Conservation (phyloP, 139 green algal genomes). For the Chlamydomonas applanata region DNA sequence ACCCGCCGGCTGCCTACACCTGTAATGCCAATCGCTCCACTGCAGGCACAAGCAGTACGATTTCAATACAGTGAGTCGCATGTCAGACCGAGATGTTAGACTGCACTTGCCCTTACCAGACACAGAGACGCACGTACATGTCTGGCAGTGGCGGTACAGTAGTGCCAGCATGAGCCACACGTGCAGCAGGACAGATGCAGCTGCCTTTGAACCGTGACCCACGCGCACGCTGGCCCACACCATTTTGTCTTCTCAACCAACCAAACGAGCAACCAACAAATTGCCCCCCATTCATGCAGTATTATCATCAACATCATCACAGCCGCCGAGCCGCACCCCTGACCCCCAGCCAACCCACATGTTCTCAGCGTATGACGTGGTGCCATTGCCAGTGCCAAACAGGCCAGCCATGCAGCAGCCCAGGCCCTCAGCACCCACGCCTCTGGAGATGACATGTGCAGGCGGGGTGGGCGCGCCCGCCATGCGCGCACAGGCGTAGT, state of each 20-base stretch:
- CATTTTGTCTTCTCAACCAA: too few species aligned
- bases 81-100: too few species aligned
- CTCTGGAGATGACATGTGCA: constrained; percentile 50
- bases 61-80: neutral
- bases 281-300: too few species aligned
- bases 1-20: constrained; percentile 58
- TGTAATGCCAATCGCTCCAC: constrained; percentile 43
- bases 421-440: constrained; percentile 45
- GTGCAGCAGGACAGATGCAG: too few species aligned
- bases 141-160: too few species aligned
- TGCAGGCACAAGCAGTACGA: neutral
- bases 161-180: too few species aligned
- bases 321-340: neutral
- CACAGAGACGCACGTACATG: too few species aligned
- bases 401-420: constrained; percentile 47
- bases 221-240: too few species aligned
- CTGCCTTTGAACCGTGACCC: too few species aligned
- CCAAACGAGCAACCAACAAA: too few species aligned
- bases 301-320: too few species aligned
- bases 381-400: constrained; percentile 56
- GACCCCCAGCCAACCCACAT: constrained; percentile 25
- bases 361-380: constrained; percentile 66
- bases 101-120: neutral
- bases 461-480: constrained; percentile 55
- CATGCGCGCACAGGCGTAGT: constrained; percentile 42